Evolutionary conservation across 768 basidiomycete genomes (phyloP), one percentile per base, ranked within the genome.

Genomic region (Tulasnella sp.): DNA sequence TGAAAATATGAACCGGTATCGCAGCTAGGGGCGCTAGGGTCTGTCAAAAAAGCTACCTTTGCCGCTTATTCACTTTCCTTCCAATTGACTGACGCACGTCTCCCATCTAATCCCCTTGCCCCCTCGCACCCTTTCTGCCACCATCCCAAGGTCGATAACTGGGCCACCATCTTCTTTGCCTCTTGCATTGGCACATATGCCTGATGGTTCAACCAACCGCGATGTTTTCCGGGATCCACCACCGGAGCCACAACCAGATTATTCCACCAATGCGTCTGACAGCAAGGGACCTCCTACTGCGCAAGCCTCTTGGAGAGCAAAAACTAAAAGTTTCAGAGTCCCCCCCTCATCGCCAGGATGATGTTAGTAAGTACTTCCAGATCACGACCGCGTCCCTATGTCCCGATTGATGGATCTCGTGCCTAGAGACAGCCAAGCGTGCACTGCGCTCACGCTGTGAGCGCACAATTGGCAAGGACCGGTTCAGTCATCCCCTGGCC

Each of bases 271-370:
- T 34, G 64, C 60, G 22, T 46, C 72, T 34, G 41, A 40, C 28
- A n/a, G 34, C 37, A 87, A 89, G 34, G 89, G 92, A 48, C 90
- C 93, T n/a, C 91, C 94, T 41, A 93, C 94, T 24, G 94, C 94
- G 31, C 95, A 96, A 84, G 94, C 94, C 2, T 88, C 88, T 24
- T 90, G 96, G 79, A 91, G 96, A 77, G 94, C 96, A 31, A 96
- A 95, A 89, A 96, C n/a, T n/a, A n/a, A n/a, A n/a, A n/a, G n/a
- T n/a, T n/a, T n/a, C n/a, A n/a, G n/a, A n/a, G n/a, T n/a, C 96
- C 83, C 95, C 95, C 41, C 94, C 93, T 80, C 95, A 96, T 87
- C 90, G 96, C 82, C 93, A 94, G 72, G 93, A 96, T 85, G 94
- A 96, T 84, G 94, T 95, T 83, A 94, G 94, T 94, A 83, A 85